Evolutionary conservation across 2,329 filamentous ascomycete species (phyloP).

Genomic region (Monosporascus cannonballus): DNA sequence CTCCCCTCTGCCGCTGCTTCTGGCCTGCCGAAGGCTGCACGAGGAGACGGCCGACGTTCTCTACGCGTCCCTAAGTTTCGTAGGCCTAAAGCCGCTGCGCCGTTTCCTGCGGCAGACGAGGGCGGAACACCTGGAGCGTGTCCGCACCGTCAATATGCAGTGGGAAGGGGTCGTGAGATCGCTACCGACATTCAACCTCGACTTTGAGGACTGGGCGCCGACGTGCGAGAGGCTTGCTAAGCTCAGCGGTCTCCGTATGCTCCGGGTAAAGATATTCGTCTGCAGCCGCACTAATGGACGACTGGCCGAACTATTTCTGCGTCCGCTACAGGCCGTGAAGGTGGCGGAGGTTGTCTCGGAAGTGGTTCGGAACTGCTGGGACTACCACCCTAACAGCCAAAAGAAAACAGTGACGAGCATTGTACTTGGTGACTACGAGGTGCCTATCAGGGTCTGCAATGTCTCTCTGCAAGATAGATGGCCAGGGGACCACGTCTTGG

Average conservation of each 20-base stretch:
- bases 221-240: conserved; percentile 1
- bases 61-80: not conserved
- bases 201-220: conserved; percentile 1
- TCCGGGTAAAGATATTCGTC: not conserved
- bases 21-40: not conserved
- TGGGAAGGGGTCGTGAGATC: not conserved
- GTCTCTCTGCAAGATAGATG: not conserved
- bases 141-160: not conserved
- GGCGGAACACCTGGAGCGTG: not conserved
- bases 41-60: conserved; percentile 1
- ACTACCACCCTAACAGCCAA: not conserved
- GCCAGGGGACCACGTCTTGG: not conserved
- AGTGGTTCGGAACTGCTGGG: not conserved
- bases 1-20: not conserved
- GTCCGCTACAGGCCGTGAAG: not conserved
- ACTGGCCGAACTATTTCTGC: not conserved
- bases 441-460: not conserved
- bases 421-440: not conserved
- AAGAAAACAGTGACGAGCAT: not conserved
- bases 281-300: not conserved
- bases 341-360: not conserved
- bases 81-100: conserved; percentile 1
- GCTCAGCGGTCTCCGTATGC: not conserved
- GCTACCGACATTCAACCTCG: not conserved
- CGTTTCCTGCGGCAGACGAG: not conserved